phyloP scores from a whole-genome alignment of 495 filamentous ascomycete species.

The Saxispiralis lemnorum region DNA sequence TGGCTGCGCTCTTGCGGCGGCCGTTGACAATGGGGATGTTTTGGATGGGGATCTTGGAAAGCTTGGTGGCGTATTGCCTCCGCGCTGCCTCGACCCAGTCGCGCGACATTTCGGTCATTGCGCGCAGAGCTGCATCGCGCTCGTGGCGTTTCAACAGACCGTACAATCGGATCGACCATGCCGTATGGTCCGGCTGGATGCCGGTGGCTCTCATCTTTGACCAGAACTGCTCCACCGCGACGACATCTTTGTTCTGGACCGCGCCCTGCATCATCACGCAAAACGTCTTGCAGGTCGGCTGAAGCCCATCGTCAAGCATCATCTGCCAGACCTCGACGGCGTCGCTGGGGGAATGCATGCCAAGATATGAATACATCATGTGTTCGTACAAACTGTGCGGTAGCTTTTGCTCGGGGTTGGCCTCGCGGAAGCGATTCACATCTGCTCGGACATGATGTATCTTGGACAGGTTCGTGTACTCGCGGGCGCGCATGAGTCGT shows the following conservation, averaged over 20 bases:
- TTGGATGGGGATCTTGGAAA: too few species aligned
- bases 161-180: slow-evolving; percentile 47
- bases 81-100: slow-evolving; percentile 30
- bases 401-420: not conserved
- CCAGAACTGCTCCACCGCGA: slow-evolving; percentile 42
- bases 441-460: slow-evolving; percentile 11
- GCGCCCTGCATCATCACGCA: slow-evolving; percentile 46
- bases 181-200: slow-evolving; percentile 34
- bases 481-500: slow-evolving; percentile 12
- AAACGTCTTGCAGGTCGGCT: slow-evolving; percentile 40
- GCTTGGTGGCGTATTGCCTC: not conserved
- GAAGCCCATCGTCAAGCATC: slow-evolving; percentile 33
- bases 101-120: slow-evolving; percentile 41
- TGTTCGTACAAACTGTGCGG: slow-evolving; percentile 27
- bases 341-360: slow-evolving; percentile 28
- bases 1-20: not conserved
- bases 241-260: slow-evolving; percentile 27
- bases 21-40: too few species aligned
- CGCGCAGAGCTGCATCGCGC: slow-evolving; percentile 31
- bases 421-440: not conserved
- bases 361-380: slow-evolving; percentile 37
- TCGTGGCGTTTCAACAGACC: slow-evolving; percentile 34
- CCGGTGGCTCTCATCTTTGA: slow-evolving; percentile 32
- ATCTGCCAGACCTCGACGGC: slow-evolving; percentile 42
- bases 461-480: slow-evolving; percentile 3